Evolutionary conservation across 2,329 filamentous ascomycete genomes (phyloP).

Genomic region (Diaporthe vexans): DNA sequence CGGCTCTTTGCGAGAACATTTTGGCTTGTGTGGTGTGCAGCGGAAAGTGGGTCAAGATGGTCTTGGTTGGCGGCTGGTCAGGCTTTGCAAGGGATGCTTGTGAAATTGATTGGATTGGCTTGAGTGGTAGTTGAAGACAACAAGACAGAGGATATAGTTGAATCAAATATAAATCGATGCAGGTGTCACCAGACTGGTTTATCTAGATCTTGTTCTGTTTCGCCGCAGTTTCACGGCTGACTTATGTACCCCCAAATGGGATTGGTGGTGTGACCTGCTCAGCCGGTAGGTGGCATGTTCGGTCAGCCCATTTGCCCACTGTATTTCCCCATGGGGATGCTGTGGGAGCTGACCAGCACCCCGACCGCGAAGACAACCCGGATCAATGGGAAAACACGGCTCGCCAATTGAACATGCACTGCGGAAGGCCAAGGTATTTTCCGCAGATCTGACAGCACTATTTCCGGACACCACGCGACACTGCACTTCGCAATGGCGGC

Average conservation of each 20-base stretch:
- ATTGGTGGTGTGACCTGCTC: constrained; percentile 21
- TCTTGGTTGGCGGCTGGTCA: background rate
- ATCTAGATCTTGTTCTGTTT: background rate
- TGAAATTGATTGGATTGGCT: background rate
- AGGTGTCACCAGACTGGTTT: background rate
- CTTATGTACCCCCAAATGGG: constrained; percentile 6
- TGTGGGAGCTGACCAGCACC: constrained; percentile 6
- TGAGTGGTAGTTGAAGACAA: background rate
- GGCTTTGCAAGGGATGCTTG: background rate
- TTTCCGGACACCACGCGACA: background rate
- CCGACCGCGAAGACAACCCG: constrained; percentile 17
- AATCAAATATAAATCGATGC: background rate
- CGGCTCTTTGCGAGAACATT: constrained; percentile 32
- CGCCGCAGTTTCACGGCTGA: constrained; percentile 14
- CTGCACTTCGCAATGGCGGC: background rate
- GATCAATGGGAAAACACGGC: constrained; percentile 18
- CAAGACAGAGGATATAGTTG: background rate
- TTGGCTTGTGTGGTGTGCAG: background rate
- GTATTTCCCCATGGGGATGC: constrained; percentile 22
- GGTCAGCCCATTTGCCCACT: constrained; percentile 27
- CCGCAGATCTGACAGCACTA: background rate
- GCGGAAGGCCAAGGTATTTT: background rate
- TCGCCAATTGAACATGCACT: background rate
- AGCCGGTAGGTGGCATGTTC: constrained; percentile 11
- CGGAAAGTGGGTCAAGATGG: background rate